phyloP scores from a whole-genome alignment of 495 filamentous ascomycete species.

The Aspergillus ellipticus region DNA sequence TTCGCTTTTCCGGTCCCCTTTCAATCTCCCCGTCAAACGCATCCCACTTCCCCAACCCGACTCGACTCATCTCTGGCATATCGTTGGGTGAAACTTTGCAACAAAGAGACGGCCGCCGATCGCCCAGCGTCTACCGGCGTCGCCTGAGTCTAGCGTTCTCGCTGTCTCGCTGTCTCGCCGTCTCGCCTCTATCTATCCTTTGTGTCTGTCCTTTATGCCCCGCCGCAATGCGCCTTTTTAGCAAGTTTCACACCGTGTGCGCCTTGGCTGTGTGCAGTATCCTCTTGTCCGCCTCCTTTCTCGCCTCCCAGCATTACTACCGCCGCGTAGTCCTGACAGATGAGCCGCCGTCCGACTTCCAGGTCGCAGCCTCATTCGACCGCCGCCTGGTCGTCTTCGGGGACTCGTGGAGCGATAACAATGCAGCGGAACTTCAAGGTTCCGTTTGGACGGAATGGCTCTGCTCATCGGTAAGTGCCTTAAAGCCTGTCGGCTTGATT shows the following conservation, averaged over 20 bases:
- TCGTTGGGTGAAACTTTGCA: constrained; percentile 1
- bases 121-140: constrained; percentile 2
- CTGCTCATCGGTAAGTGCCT: constrained; percentile 34
- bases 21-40: neutral
- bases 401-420: constrained; percentile 49
- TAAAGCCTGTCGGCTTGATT: constrained; percentile 1
- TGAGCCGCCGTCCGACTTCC: constrained; percentile 16
- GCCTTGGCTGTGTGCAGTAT: constrained; percentile 33
- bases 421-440: constrained; percentile 33
- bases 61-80: neutral
- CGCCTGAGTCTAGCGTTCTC: neutral
- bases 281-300: constrained; percentile 30
- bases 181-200: constrained; percentile 9
- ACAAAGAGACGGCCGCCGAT: constrained; percentile 10
- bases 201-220: constrained; percentile 9
- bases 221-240: constrained; percentile 27
- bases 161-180: neutral
- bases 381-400: constrained; percentile 45
- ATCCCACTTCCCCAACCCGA: neutral
- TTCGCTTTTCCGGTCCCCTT: neutral
- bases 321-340: constrained; percentile 20
- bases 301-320: constrained; percentile 27
- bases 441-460: constrained; percentile 46
- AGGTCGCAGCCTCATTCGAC: constrained; percentile 23
- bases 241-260: constrained; percentile 33